Evolutionary conservation across 768 basidiomycete species (phyloP).

Genomic region (Pulveroboletus frians): DNA sequence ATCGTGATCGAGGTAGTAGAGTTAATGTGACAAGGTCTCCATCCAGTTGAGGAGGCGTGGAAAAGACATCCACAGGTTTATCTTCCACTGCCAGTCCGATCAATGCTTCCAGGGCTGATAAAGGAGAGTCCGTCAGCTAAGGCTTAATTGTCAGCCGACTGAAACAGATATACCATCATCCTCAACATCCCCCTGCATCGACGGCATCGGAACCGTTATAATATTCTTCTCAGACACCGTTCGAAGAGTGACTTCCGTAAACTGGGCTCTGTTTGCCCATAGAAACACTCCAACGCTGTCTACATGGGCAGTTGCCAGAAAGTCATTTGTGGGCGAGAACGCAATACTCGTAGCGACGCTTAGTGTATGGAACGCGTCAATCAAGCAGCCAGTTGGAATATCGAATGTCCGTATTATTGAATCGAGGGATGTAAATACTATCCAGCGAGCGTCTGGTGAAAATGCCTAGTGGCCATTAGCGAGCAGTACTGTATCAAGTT

Average conservation of each 20-base stretch:
- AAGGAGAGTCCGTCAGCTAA: constrained; percentile 8
- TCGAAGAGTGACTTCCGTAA: constrained; percentile 76
- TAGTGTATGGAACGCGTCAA: constrained; percentile 86
- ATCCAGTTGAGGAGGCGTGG: constrained; percentile 83
- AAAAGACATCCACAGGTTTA: constrained; percentile 62
- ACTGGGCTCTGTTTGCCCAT: constrained; percentile 99
- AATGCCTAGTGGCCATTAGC: constrained; percentile 57
- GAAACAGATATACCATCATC: constrained; percentile 62
- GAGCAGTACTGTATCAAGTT: neutral
- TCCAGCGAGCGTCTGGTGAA: constrained; percentile 93
- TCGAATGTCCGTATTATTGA: constrained; percentile 93
- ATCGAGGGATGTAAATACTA: constrained; percentile 83
- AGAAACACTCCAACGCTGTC: constrained; percentile 92
- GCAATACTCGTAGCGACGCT: constrained; percentile 86
- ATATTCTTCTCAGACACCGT: constrained; percentile 75
- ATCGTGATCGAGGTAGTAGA: constrained; percentile 83
- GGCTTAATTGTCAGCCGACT: neutral
- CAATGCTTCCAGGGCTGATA: constrained; percentile 64
- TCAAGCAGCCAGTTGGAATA: constrained; percentile 85
- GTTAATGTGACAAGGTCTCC: constrained; percentile 93
- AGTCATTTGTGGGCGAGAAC: constrained; percentile 94
- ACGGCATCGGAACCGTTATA: constrained; percentile 66
- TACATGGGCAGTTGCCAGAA: constrained; percentile 91
- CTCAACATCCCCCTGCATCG: constrained; percentile 75
- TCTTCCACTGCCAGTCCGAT: constrained; percentile 59